A percentile compares a stretch with the other conserved stretches of the same genome.
These are phyloP conservation scores for Tritrichomonas musculus DNA, from an alignment of 208 protist genomes.

Conservation along the genomic window DNA sequence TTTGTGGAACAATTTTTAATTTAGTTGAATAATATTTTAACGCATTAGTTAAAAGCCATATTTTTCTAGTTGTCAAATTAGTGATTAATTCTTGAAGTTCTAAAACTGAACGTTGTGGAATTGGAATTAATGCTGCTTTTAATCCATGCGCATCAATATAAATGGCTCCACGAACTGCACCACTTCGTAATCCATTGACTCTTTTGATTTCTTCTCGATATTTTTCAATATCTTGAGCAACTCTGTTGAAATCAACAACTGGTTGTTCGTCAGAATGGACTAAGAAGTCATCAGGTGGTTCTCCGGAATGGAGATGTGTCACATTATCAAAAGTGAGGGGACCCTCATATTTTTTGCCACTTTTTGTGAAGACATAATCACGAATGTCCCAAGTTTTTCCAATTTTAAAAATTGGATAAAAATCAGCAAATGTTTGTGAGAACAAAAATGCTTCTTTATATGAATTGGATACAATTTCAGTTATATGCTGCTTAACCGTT, in stretches of 20 bases:
- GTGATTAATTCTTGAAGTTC: neutral
- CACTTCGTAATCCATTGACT: neutral
- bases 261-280: neutral
- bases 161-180: neutral
- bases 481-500: neutral
- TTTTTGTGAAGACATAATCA: neutral
- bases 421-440: neutral
- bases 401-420: slow-evolving; percentile 22
- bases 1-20: neutral
- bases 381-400: neutral
- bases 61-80: neutral
- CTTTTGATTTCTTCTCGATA: neutral
- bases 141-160: neutral
- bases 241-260: neutral
- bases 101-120: neutral
- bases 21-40: neutral
- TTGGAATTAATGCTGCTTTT: neutral
- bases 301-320: neutral
- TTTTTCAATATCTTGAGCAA: neutral
- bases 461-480: neutral
- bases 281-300: slow-evolving; percentile 9
- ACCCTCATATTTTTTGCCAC: neutral
- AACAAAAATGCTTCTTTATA: neutral
- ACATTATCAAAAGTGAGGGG: neutral
- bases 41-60: neutral